phyloP scores from a whole-genome alignment of 2,329 filamentous ascomycete species.

The Paraconiothyrium sp. region DNA sequence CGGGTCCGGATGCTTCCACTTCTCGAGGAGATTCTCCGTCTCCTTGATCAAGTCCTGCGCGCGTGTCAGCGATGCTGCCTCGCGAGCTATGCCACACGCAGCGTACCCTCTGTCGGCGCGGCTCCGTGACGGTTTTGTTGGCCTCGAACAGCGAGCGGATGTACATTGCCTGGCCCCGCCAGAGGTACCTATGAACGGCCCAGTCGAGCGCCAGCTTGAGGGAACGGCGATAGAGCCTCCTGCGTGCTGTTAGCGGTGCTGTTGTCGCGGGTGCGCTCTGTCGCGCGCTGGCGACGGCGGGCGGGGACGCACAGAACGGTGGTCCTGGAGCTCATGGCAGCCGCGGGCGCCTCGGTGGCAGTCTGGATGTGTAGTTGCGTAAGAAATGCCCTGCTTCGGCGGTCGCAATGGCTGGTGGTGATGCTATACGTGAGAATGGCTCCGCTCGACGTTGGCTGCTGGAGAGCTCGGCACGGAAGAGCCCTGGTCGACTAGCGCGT shows the following conservation, averaged over 20 bases:
- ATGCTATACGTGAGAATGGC: conserved; percentile 30
- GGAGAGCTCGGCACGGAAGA: conserved; percentile 37
- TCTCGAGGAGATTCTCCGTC: conserved; percentile 86
- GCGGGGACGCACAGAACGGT: conserved; percentile 46
- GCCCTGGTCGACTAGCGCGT: conserved; percentile 22
- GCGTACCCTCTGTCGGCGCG: conserved; percentile 83
- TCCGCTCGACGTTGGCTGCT: conserved; percentile 31
- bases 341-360: conserved; percentile 23
- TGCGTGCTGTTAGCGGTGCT: conserved; percentile 50
- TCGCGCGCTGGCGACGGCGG: conserved; percentile 23
- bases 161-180: conserved; percentile 95
- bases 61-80: conserved; percentile 31
- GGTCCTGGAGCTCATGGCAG: conserved; percentile 53
- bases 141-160: conserved; percentile 95
- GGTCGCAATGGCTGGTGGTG: conserved; percentile 42
- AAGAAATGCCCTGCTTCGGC: conserved; percentile 20
- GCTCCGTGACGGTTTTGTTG: conserved; percentile 84
- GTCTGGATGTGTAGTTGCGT: conserved; percentile 22
- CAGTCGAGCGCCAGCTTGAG: conserved; percentile 95
- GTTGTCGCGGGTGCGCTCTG: conserved; percentile 21
- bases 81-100: neutral
- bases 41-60: conserved; percentile 81
- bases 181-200: conserved; percentile 90
- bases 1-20: conserved; percentile 98
- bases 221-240: conserved; percentile 86